Base-by-base conservation (phyloP, 768 basidiomycete genomes). In the Rickenella mellea region DNA sequence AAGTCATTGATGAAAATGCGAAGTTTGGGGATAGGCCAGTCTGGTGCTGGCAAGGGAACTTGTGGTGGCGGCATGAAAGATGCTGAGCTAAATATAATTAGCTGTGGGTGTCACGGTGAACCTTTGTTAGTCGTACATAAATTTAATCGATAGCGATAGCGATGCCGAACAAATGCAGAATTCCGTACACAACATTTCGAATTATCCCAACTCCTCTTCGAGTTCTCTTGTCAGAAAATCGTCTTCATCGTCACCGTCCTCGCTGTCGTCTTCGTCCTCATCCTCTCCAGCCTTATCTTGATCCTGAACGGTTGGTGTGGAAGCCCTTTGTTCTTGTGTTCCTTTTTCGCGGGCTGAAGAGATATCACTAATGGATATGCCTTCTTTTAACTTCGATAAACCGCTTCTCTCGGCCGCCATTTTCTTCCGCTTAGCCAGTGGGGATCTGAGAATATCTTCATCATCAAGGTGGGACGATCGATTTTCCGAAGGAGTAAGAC, bases 221-320 rank as follows among this genome's bases (percentile, higher is more conserved):
- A 88, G 65, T 54, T 83, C 86, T 28, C 79, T 70, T n/a, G 83
- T 78, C n/a, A 87, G 64, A 55, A 86, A 86, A 55, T 87, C 84
- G 30, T 85, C 83, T 4, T 83, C 83, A 1, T 76, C 76, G 0
- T 70, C 71, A 10, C 66, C 71, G 1, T 66, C 70, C 0, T 63
- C 70, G 0, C 69, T 73, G 2, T 71, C 71, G 1, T 69, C 73
- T 4, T 73, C 75, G 0, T 69, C 73, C 0, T 67, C 59, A 1
- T 61, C 64, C 7, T 53, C 63, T 53, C 55, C 30, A 53, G 45
- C 41, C 46, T 37, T 43, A 46, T 45, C 43, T 15, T 41, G 27
- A 14, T 28, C 31, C 28, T 37, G n/a, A n/a, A 36, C 28, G 11
- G 42, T 41, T 4, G 50, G 48, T 24, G 44, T 49, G 11, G 50